Conservation (phyloP, 2,329 filamentous ascomycete genomes). For the Grosmannia serpens region DNA sequence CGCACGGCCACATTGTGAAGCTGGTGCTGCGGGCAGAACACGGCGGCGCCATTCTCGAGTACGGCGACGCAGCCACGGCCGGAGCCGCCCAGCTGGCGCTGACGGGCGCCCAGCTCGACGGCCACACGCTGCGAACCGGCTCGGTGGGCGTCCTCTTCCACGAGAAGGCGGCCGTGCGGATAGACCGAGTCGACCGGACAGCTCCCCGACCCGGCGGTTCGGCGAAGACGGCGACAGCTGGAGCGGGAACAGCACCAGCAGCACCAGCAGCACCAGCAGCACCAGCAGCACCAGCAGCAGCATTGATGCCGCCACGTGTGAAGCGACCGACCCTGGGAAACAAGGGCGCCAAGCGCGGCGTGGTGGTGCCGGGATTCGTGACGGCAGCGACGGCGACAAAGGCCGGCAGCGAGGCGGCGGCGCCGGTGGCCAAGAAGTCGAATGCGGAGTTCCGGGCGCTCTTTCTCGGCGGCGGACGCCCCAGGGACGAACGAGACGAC, state of each 20-base stretch:
- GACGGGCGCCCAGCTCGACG: slow-evolving; percentile 41
- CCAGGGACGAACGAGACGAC: neutral
- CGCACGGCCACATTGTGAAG: slow-evolving; percentile 56
- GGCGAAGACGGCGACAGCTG: neutral
- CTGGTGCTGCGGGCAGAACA: slow-evolving; percentile 71
- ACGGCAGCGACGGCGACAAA: slow-evolving; percentile 10
- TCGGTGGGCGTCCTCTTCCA: slow-evolving; percentile 43
- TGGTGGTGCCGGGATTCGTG: slow-evolving; percentile 26
- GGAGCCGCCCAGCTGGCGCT: slow-evolving; percentile 58
- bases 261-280: too few species aligned
- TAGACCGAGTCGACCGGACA: slow-evolving; percentile 27
- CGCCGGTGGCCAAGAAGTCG: slow-evolving; percentile 18
- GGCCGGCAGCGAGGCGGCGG: slow-evolving; percentile 10
- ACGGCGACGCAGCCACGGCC: slow-evolving; percentile 53
- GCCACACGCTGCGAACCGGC: slow-evolving; percentile 42
- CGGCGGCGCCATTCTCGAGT: slow-evolving; percentile 79
- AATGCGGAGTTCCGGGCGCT: slow-evolving; percentile 21
- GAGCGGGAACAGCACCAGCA: slow-evolving; percentile 21
- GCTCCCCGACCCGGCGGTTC: slow-evolving; percentile 12
- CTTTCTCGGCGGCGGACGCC: slow-evolving; percentile 13
- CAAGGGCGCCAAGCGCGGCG: slow-evolving; percentile 27
- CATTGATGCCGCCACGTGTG: slow-evolving; percentile 32
- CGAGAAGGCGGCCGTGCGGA: slow-evolving; percentile 32
- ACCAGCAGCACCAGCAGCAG: slow-evolving; percentile 10
- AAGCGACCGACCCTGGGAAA: slow-evolving; percentile 31